Evolutionary conservation across 192 early-diverging fungal species (phyloP), one percentile per base, ranked within the genome.

Genomic region (Coemansia sp.): DNA sequence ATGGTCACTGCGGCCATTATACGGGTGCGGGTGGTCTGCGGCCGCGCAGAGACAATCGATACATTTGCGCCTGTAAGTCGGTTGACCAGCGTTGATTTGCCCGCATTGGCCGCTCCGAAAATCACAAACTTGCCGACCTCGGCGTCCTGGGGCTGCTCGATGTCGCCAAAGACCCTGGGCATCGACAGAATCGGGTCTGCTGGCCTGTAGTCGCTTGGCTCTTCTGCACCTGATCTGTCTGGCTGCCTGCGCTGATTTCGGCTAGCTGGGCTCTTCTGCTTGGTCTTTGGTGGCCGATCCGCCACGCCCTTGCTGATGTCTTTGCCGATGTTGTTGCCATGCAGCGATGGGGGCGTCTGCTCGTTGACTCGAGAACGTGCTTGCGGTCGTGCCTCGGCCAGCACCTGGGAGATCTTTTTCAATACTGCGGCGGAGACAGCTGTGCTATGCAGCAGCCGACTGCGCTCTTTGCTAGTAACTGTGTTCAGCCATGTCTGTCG

Each of bases 11-110:
- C 69, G 1, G 85, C 88, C 68, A 86, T 71, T 36, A 88, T 87
- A 42, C 88, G 85, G 36, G 87, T 82, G 18, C 90, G 68, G 28
- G 90, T 92, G 10, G 90, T 92, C 67, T 92, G 90, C 34, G 90
- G 83, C 64, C 85, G 83, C 51, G 85, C 64, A 2, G 90, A 90
- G 14, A 89, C 90, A 7, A 89, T 82, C 29, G 90, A 89, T 30
- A 92, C 83, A 34, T 84, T 48, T 8, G 45, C 60, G 54, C 83
- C 87, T 4, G 87, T 74, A 10, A 92, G 70, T 31, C 83, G 73
- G 65, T 92, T 92, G n/a, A 92, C 71, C 56, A 92, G 68, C n/a
- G 90, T 92, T 1, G 90, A 92, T 65, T 92, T 92, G 32, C 90
- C 90, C 3, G 86, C 88, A 64, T 92, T 92, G 28, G 90, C 85